Base-by-base conservation (phyloP, 805 yeast genomes). In the Saccharomycopsis sp. region DNA sequence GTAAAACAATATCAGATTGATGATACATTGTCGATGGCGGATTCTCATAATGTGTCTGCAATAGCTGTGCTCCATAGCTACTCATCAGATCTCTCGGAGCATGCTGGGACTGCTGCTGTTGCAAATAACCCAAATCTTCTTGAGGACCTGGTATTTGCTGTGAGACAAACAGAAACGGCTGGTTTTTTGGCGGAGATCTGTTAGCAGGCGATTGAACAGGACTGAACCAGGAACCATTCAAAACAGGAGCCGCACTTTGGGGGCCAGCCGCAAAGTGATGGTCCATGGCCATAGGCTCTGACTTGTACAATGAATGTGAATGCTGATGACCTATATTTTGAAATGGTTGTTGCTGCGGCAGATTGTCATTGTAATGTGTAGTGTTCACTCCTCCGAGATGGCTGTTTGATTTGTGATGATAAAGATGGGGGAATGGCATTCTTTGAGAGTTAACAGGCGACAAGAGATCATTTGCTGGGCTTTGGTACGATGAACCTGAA, bases 41-140 rank as follows among this genome's bases (percentile, higher is more conserved):
- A 43, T 63, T 53, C 50, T 71, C 77, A 52, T 71, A 71, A 2
- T 75, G 71, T 2, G 71, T 65, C 19, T 75, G 73, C 10, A 71
- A 53, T 44, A n/a, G n/a, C n/a, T n/a, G n/a, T n/a, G n/a, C n/a
- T n/a, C n/a, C n/a, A n/a, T n/a, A n/a, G n/a, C n/a, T n/a, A n/a
- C n/a, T n/a, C n/a, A n/a, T n/a, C n/a, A n/a, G n/a, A n/a, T n/a
- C n/a, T n/a, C n/a, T n/a, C n/a, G n/a, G n/a, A n/a, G n/a, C n/a
- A n/a, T n/a, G n/a, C n/a, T n/a, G n/a, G n/a, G n/a, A n/a, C n/a
- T n/a, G n/a, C n/a, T n/a, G n/a, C n/a, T n/a, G n/a, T n/a, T n/a
- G 29, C 29, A 5, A 16, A 22, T 22, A 18, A 36, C 4, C 36
- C 36, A 9, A 25, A 25, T 7, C 21, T 23, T 38, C 25, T 29